phyloP scores from a whole-genome alignment of 805 yeast genomes.

The Hanseniaspora pseudoguilliermondii region DNA sequence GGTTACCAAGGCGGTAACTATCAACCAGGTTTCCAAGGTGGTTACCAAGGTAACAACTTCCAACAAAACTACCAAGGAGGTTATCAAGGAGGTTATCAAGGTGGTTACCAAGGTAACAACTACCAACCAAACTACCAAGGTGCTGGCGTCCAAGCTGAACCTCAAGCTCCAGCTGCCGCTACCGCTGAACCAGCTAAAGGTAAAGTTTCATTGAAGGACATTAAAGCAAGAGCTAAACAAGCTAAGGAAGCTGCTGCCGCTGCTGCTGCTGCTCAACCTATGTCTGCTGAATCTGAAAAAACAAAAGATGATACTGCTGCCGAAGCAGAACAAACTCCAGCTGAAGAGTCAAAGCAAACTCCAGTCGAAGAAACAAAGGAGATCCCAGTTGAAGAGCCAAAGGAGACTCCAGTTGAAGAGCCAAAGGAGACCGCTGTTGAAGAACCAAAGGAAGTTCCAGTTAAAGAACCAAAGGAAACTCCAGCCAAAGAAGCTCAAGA shows the following conservation, averaged over 20 bases:
- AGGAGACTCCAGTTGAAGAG: conserved; percentile 15
- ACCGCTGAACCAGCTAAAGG: conserved; percentile 24
- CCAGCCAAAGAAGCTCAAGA: conserved; percentile 22
- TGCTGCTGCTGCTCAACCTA: conserved; percentile 33
- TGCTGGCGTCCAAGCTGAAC: not conserved
- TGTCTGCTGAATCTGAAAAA: conserved; percentile 24
- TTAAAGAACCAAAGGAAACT: conserved; percentile 20
- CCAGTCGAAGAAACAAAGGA: conserved; percentile 15
- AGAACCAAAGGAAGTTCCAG: conserved; percentile 17
- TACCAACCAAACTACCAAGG: conserved; percentile 30
- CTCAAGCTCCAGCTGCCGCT: conserved; percentile 2
- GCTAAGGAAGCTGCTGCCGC: conserved; percentile 54
- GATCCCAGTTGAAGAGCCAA: conserved; percentile 14
- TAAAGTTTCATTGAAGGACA: conserved; percentile 23
- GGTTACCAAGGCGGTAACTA: conserved; percentile 14
- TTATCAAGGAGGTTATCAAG: conserved; percentile 12
- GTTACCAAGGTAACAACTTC: conserved; percentile 5
- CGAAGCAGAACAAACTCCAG: conserved; percentile 17
- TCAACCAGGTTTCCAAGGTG: conserved; percentile 13
- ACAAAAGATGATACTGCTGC: conserved; percentile 22
- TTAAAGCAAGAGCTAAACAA: conserved; percentile 45
- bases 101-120: conserved; percentile 18
- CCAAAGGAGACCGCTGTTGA: conserved; percentile 22
- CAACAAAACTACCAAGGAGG: conserved; percentile 14
- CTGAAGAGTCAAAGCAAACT: conserved; percentile 14